A percentile compares a stretch with the other conserved stretches of the same genome.
phyloP scores from a whole-genome alignment of 345 rosid species.

The Lumnitzera racemosa region DNA sequence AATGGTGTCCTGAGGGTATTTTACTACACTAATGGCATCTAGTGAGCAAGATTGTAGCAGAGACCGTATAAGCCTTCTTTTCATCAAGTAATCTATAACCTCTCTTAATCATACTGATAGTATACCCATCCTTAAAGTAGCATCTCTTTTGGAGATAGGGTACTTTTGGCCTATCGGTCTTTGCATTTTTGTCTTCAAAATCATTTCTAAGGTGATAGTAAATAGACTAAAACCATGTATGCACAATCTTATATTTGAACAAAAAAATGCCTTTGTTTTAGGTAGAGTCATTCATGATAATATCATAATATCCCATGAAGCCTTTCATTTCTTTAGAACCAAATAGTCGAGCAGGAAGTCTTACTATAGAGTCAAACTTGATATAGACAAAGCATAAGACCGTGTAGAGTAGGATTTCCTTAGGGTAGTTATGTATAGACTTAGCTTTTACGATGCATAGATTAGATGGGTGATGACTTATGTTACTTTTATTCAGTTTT shows the following conservation, averaged over 20 bases:
- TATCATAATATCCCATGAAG: neutral
- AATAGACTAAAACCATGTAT: neutral
- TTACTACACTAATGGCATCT: no score
- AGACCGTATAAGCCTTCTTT: no score
- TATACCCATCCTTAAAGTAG: no score
- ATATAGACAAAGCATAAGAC: neutral
- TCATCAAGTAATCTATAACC: no score
- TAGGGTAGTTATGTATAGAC: neutral
- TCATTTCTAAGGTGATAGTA: neutral
- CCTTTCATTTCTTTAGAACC: neutral
- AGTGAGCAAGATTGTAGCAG: no score
- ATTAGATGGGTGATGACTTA: neutral
- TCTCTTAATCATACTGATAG: no score
- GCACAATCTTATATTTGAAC: neutral
- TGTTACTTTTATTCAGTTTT: neutral
- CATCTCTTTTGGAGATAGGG: no score
- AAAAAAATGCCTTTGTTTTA: neutral
- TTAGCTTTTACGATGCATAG: neutral
- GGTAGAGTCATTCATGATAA: neutral
- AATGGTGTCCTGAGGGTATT: no score
- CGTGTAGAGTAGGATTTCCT: neutral
- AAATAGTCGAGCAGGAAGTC: neutral
- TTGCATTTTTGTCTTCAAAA: neutral
- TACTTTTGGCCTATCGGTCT: neutral
- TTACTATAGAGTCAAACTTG: neutral